These are phyloP conservation scores for Trichosporon sp. DNA, from an alignment of 1,284 basidiomycete species.

Conservation along the genomic window DNA sequence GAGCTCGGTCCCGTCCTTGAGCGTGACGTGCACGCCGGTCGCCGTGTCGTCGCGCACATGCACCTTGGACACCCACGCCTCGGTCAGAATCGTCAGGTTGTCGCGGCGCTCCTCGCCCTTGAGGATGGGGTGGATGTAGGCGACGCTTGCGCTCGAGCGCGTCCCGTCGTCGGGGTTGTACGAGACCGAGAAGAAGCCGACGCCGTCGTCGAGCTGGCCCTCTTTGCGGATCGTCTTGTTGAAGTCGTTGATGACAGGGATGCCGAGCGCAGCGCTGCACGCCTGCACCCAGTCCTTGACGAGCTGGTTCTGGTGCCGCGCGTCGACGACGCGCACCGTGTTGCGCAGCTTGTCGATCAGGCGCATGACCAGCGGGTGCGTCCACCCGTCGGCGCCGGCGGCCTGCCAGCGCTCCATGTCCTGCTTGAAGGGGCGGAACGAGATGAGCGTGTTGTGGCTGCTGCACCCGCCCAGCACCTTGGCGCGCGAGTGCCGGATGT, in stretches of 20 bases:
- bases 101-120: conserved; percentile 20
- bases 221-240: conserved; percentile 15
- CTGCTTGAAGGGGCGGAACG: conserved; percentile 20
- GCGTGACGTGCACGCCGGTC: conserved; percentile 21
- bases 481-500: conserved; percentile 23
- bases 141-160: conserved; percentile 13
- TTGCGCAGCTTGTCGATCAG: conserved; percentile 22
- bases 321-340: conserved; percentile 18
- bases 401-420: conserved; percentile 20
- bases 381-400: conserved; percentile 14
- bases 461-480: conserved; percentile 21
- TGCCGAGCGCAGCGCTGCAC: conserved; percentile 14
- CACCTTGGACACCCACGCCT: conserved; percentile 22
- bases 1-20: conserved; percentile 13
- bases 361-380: conserved; percentile 19
- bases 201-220: conserved; percentile 16
- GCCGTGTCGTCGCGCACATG: conserved; percentile 17
- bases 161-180: conserved; percentile 22
- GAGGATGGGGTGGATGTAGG: conserved; percentile 23
- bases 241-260: conserved; percentile 22
- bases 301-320: conserved; percentile 19
- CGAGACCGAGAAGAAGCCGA: conserved; percentile 23
- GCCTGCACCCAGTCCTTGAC: conserved; percentile 17
- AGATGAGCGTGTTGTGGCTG: conserved; percentile 25
- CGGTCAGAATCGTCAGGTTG: conserved; percentile 24